Conservation (phyloP, 2,329 filamentous ascomycete genomes). For the Arthrobotrys conoides region DNA sequence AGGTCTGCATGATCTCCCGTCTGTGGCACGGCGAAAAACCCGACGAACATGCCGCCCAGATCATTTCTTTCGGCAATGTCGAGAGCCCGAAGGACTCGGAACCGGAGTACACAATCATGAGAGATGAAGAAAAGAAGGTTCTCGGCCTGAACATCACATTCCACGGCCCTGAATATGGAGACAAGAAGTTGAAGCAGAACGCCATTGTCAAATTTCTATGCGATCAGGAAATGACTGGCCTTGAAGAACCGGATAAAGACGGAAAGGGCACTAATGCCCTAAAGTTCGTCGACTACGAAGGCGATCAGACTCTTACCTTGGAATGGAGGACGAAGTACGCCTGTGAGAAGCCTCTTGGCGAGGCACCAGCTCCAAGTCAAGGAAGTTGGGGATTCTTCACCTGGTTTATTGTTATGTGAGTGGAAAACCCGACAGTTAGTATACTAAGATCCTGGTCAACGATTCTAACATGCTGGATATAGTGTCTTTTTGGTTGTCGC, state of each 20-base stretch:
- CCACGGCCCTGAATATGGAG: slow-evolving; percentile 72
- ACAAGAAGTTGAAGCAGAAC: slow-evolving; percentile 74
- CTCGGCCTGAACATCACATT: slow-evolving; percentile 72
- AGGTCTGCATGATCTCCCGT: slow-evolving; percentile 77
- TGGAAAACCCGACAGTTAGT: slow-evolving; percentile 61
- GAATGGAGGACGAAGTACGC: slow-evolving; percentile 91
- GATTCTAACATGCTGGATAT: slow-evolving; percentile 34
- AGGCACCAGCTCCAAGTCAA: slow-evolving; percentile 68
- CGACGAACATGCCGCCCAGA: slow-evolving; percentile 14
- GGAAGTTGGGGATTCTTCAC: slow-evolving; percentile 93
- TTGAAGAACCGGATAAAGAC: slow-evolving; percentile 67
- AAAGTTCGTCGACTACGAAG: slow-evolving; percentile 80
- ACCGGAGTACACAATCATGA: slow-evolving; percentile 43
- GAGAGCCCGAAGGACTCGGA: slow-evolving; percentile 36
- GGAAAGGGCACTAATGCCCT: slow-evolving; percentile 70
- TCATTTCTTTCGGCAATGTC: slow-evolving; percentile 32
- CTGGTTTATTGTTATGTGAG: slow-evolving; percentile 94
- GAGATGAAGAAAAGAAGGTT: slow-evolving; percentile 74
- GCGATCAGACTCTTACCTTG: slow-evolving; percentile 77
- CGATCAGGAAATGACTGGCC: slow-evolving; percentile 80
- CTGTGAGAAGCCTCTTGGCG: slow-evolving; percentile 74
- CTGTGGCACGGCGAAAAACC: slow-evolving; percentile 71
- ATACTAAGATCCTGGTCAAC: neutral
- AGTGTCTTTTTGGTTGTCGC: slow-evolving; percentile 88
- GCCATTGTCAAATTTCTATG: slow-evolving; percentile 90